Base-by-base conservation (phyloP, 352 stramenopile genomes). In the Pythium folliculosum region DNA sequence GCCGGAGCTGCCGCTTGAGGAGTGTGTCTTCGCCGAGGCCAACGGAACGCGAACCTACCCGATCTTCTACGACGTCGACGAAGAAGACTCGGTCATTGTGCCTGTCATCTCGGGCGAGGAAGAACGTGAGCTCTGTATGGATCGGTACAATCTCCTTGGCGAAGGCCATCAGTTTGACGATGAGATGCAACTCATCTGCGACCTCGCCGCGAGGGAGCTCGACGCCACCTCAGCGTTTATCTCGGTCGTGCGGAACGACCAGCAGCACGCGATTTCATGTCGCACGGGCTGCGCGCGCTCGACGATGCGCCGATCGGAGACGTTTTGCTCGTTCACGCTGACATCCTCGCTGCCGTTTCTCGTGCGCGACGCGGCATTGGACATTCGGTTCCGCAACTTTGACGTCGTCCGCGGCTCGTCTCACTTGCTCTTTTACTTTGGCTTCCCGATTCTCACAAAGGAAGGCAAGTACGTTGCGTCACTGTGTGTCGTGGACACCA, bases 371-470 rank as follows among this genome's bases (percentile, higher is more conserved):
- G 70, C 76, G 5, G 51, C 77, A 30, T 38, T 86, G 2, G 78
- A 89, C 48, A 73, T 89, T 27, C 78, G 80, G 3, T 89, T 87
- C 67, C 73, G 77, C 25, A 84, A 76, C 25, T 78, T 89, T 17
- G 63, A 76, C 0, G 75, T 50, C 0, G 78, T 84, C 1, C 45
- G 66, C 0, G 71, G 75, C 3, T 60, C 78, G 27, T 56, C 56
- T 1, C 72, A 83, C 25, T 54, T 70, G 4, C 60, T 72, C 2
- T 87, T 83, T 21, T 89, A 82, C 69, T 67, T 82, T 25, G 76
- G 61, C 2, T 78, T 84, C 44, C 80, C 77, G 13, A 86, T 88
- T 50, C 17, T 71, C 8, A 51, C 62, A 3, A 22, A 65, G 14
- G 70, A 59, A 0, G 51, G 76, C 7, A 71, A 63, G 0, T 52